Percentiles rank a stretch among this genome's conserved stretches.
These are phyloP conservation scores for Poa annua DNA, from an alignment of 176 grass and related monocot species.

Conservation along the genomic window DNA sequence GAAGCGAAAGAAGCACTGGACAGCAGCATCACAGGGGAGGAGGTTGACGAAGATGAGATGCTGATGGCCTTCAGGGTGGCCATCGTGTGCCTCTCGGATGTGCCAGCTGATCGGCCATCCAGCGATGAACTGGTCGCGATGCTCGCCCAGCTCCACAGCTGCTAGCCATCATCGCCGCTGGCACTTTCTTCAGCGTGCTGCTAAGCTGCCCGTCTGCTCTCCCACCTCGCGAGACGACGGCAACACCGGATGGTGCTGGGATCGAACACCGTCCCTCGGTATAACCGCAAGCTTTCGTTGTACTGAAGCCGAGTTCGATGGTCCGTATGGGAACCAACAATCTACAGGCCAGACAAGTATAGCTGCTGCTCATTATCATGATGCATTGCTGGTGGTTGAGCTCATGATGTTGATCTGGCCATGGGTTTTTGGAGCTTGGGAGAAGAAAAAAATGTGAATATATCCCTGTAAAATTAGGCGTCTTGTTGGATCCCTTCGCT, in stretches of 20 bases:
- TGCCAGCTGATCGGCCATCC: slow-evolving; percentile 76
- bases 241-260: neutral
- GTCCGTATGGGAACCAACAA: neutral
- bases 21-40: slow-evolving; percentile 59
- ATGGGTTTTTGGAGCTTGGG: slow-evolving; percentile 18
- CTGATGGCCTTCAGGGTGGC: slow-evolving; percentile 88
- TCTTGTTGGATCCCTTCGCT: slow-evolving; percentile 20
- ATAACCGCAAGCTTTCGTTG: neutral
- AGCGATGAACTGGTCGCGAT: slow-evolving; percentile 92
- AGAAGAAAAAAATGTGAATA: slow-evolving; percentile 20
- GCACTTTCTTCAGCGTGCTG: neutral
- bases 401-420: slow-evolving; percentile 31
- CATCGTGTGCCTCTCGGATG: slow-evolving; percentile 85
- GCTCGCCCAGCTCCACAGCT: slow-evolving; percentile 85
- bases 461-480: slow-evolving; percentile 31
- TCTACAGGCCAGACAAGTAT: slow-evolving; percentile 6
- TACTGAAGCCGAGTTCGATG: slow-evolving; percentile 20
- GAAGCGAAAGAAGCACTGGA: slow-evolving; percentile 85
- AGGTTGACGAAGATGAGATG: slow-evolving; percentile 91
- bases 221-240: neutral
- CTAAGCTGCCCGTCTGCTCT: neutral
- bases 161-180: slow-evolving; percentile 17
- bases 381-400: slow-evolving; percentile 28
- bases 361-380: neutral
- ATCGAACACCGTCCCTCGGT: neutral